These are phyloP conservation scores for Rubia tinctorum DNA, from an alignment of 305 asterid species.

Conservation along the genomic window DNA sequence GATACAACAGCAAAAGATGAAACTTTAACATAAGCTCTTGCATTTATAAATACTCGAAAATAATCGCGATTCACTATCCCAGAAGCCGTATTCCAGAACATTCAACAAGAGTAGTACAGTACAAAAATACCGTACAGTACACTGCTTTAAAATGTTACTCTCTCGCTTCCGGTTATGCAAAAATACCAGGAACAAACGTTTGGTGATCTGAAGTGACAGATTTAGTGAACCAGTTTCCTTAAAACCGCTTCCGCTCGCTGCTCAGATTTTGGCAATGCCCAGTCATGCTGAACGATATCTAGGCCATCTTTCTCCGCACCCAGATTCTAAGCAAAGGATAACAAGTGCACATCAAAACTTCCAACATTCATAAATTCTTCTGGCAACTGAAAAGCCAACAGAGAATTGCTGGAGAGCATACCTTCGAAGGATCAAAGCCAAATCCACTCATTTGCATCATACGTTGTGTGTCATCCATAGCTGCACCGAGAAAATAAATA, in stretches of 20 bases:
- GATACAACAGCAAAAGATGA: not conserved
- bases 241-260: conserved; percentile 79
- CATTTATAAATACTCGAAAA: not conserved
- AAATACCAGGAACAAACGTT: not conserved
- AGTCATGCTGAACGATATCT: conserved; percentile 84
- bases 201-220: not conserved
- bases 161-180: too few species aligned
- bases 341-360: not conserved
- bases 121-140: not conserved
- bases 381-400: not conserved
- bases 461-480: conserved; percentile 90
- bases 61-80: not conserved
- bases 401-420: conserved; percentile 13
- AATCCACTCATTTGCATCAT: conserved; percentile 95
- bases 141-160: not conserved
- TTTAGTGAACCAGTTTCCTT: conserved; percentile 51
- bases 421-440: conserved; percentile 55
- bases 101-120: not conserved
- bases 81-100: not conserved
- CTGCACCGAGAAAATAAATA: conserved; percentile 32
- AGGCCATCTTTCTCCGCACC: conserved; percentile 84
- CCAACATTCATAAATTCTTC: not conserved
- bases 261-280: conserved; percentile 91
- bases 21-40: not conserved
- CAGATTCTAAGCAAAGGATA: conserved; percentile 54